Percentiles rank a stretch among this genome's conserved stretches.
Evolutionary conservation across 1,139 yeast genomes (phyloP).

Genomic region (Trichomonascaceae sp.): DNA sequence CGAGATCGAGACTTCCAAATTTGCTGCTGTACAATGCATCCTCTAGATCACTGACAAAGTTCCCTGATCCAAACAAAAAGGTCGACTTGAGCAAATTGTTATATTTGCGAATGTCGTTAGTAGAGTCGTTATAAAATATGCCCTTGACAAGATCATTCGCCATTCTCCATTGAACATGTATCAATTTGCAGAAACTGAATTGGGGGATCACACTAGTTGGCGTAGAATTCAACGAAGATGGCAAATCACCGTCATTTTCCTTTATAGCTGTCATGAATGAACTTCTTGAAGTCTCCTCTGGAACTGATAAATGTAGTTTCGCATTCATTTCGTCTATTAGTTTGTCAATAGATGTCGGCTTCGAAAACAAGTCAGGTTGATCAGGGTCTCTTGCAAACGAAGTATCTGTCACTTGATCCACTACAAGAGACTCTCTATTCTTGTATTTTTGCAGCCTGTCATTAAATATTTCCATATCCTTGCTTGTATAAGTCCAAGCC

Average conservation of each 20-base stretch:
- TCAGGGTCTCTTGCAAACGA: background rate
- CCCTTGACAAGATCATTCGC: conserved; percentile 17
- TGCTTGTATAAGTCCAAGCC: conserved; percentile 11
- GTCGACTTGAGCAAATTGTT: conserved; percentile 14
- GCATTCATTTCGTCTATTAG: background rate
- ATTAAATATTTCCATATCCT: conserved; percentile 12
- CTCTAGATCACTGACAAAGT: conserved; percentile 15
- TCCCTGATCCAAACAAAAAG: conserved; percentile 18
- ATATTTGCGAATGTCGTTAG: conserved; percentile 12
- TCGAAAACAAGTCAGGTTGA: background rate
- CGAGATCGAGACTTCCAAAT: conserved; percentile 12
- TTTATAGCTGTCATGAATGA: conserved; percentile 8
- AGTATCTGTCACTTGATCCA: background rate
- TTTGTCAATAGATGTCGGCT: conserved; percentile 3
- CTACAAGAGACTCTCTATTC: background rate
- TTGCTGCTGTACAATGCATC: conserved; percentile 16
- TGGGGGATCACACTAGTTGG: conserved; percentile 15
- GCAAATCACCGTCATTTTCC: background rate
- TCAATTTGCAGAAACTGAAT: conserved; percentile 13
- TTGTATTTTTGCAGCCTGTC: conserved; percentile 1
- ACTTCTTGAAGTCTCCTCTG: background rate
- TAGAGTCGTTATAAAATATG: conserved; percentile 12
- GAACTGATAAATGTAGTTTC: background rate
- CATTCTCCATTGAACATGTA: conserved; percentile 16
- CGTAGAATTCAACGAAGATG: conserved; percentile 10